Conservation (phyloP, 2,329 filamentous ascomycete genomes). For the Phaeoacremonium minimum region DNA sequence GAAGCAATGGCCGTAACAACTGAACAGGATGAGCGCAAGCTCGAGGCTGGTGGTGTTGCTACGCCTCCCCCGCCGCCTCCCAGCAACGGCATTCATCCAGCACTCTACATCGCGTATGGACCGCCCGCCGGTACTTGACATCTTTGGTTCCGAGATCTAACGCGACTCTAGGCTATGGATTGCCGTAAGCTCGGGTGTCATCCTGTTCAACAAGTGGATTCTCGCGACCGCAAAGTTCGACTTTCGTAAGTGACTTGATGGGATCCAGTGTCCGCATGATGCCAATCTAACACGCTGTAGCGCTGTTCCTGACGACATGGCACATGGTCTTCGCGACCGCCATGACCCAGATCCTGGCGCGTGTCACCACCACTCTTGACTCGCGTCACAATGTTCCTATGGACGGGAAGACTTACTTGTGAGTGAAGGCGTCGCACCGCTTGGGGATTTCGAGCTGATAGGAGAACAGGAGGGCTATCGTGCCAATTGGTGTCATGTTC, state of each 20-base stretch:
- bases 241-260: no score
- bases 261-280: no score
- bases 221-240: conserved; percentile 75
- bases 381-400: conserved; percentile 90
- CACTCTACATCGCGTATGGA: conserved; percentile 68
- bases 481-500: conserved; percentile 89
- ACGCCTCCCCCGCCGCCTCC: conserved; percentile 7
- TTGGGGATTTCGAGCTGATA: background rate
- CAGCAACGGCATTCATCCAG: conserved; percentile 53
- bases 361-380: conserved; percentile 80
- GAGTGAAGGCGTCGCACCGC: background rate
- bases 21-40: conserved; percentile 12
- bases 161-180: conserved; percentile 71
- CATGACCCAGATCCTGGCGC: conserved; percentile 85
- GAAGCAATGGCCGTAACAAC: no score
- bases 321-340: conserved; percentile 84
- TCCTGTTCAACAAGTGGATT: conserved; percentile 97
- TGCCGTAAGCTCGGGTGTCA: conserved; percentile 78
- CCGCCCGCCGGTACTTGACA: conserved; percentile 1
- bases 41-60: conserved; percentile 10
- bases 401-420: conserved; percentile 47
- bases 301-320: conserved; percentile 84
- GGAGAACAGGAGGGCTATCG: conserved; percentile 74
- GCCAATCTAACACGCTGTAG: conserved; percentile 44
- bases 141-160: background rate